Evolutionary conservation across 148 eudicot species (phyloP).

Genomic region (Selenicereus undatus): DNA sequence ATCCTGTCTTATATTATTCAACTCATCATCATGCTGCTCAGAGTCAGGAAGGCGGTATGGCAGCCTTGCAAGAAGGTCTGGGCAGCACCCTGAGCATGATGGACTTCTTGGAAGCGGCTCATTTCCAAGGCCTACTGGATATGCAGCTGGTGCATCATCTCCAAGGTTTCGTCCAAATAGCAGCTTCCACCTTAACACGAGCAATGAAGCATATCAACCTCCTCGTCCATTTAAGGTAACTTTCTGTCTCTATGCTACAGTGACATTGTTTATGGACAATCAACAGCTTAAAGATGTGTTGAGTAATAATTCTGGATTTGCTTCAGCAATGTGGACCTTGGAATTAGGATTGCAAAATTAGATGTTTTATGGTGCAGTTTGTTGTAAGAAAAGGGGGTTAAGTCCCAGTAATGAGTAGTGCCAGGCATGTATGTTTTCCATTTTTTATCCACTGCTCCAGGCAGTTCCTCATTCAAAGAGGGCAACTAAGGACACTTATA

Average conservation of each 20-base stretch:
- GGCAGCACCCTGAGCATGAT: conserved; percentile 90
- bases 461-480: conserved; percentile 64
- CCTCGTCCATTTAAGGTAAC: conserved; percentile 95
- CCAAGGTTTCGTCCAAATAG: conserved; percentile 58
- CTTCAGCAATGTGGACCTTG: conserved; percentile 2
- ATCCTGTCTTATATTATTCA: background rate
- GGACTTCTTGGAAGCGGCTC: conserved; percentile 99
- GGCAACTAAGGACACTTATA: conserved; percentile 61
- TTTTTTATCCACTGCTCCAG: conserved; percentile 34
- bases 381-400: too few species aligned
- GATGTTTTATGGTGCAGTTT: background rate
- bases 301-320: background rate
- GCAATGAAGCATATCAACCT: conserved; percentile 91
- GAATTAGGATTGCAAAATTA: background rate
- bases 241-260: conserved; percentile 11
- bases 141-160: conserved; percentile 48
- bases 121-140: conserved; percentile 82
- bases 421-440: background rate
- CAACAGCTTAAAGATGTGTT: background rate
- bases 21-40: conserved; percentile 19
- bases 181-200: conserved; percentile 51
- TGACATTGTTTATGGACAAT: background rate
- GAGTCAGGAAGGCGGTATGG: conserved; percentile 71
- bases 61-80: conserved; percentile 56
- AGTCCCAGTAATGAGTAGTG: too few species aligned